Evolutionary conservation across 768 basidiomycete genomes (phyloP).

Genomic region (Leccinellum luteum): DNA sequence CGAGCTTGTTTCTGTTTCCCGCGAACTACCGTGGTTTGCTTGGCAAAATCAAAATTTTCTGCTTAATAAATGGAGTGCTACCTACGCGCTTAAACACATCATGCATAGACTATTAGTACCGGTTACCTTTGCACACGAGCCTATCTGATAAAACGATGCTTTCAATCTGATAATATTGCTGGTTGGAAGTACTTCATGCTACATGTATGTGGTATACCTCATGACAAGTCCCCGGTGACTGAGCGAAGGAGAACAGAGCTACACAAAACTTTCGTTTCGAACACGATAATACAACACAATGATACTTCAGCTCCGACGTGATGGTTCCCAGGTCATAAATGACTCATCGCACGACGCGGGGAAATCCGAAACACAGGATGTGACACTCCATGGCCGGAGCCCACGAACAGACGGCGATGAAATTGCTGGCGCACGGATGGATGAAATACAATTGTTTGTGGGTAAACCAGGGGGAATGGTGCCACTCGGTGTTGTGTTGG

Average conservation of each 20-base stretch:
- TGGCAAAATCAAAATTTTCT: no score
- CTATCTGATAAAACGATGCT: no score
- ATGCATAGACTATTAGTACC: neutral
- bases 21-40: no score
- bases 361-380: conserved; percentile 23
- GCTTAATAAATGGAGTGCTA: no score
- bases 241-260: neutral
- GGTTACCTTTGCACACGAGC: no score
- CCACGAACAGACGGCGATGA: conserved; percentile 15
- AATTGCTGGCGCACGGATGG: conserved; percentile 20
- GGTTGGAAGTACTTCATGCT: neutral
- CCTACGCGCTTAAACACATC: neutral
- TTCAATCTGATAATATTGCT: neutral
- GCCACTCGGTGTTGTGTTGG: conserved; percentile 8
- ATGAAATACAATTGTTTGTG: conserved; percentile 12
- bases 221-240: neutral
- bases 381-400: conserved; percentile 18
- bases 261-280: neutral
- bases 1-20: neutral
- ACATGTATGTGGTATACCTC: conserved; percentile 6
- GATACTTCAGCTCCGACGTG: conserved; percentile 32
- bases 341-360: conserved; percentile 48
- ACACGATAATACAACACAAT: neutral
- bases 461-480: conserved; percentile 11
- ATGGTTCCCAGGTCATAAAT: conserved; percentile 63